Conservation (phyloP, 2,329 filamentous ascomycete species). For the Aureobasidium sp. region DNA sequence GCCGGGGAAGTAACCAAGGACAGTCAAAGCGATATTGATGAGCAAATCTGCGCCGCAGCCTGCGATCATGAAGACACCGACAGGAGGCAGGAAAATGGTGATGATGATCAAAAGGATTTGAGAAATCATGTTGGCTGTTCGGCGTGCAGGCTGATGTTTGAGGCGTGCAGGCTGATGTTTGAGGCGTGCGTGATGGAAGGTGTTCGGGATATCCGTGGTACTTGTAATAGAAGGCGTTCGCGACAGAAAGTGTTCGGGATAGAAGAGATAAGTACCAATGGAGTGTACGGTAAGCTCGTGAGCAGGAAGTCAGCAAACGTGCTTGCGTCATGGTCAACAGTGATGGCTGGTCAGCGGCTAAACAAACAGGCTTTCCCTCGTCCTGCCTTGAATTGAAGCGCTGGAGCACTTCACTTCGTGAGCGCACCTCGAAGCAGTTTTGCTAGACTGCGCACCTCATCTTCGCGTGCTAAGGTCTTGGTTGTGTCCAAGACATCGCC, state of each 20-base stretch:
- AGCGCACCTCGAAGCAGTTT: too few relatives aligned
- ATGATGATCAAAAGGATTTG: conserved; percentile 37
- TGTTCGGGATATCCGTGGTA: neutral
- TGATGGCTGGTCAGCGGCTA: neutral
- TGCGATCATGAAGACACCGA: conserved; percentile 41
- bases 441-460: too few relatives aligned
- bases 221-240: neutral
- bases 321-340: neutral
- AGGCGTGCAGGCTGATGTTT: neutral
- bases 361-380: too few relatives aligned
- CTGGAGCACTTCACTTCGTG: too few relatives aligned
- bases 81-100: conserved; percentile 40
- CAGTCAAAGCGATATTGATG: conserved; percentile 41
- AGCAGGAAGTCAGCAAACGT: neutral
- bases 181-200: neutral
- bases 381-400: too few relatives aligned
- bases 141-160: neutral
- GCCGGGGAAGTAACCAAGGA: conserved; percentile 58
- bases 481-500: neutral
- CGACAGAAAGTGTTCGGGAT: neutral
- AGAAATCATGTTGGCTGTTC: conserved; percentile 23
- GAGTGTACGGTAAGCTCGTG: neutral
- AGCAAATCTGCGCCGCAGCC: conserved; percentile 42
- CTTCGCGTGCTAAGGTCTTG: too few relatives aligned
- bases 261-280: neutral